phyloP scores from a whole-genome alignment of 2,329 filamentous ascomycete species.

The Drechslerella stenobrocha region DNA sequence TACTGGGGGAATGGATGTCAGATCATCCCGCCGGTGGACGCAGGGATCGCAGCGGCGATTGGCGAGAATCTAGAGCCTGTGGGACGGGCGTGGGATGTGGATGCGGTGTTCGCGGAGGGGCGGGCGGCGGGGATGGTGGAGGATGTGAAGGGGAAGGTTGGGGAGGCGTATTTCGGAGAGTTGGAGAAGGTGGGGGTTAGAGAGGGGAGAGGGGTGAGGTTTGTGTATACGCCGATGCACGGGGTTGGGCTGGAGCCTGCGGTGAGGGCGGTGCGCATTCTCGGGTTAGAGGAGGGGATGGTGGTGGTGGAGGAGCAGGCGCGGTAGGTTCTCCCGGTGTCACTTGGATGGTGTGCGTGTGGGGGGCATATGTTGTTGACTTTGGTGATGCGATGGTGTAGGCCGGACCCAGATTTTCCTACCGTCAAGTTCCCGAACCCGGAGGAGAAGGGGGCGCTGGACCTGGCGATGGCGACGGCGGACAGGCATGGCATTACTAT shows the following conservation, averaged over 20 bases:
- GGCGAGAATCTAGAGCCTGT: conserved; percentile 61
- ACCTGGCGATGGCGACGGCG: conserved; percentile 64
- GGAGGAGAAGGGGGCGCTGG: conserved; percentile 66
- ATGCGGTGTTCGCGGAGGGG: conserved; percentile 54
- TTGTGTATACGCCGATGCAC: conserved; percentile 64
- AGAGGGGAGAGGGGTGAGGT: conserved; percentile 51
- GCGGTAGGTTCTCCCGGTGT: conserved; percentile 1
- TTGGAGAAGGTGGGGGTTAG: conserved; percentile 18
- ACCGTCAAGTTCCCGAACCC: conserved; percentile 69
- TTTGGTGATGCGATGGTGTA: conserved; percentile 11
- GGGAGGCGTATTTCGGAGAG: conserved; percentile 57
- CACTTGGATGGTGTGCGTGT: conserved; percentile 56
- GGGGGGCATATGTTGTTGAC: background rate
- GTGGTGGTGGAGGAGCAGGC: conserved; percentile 57
- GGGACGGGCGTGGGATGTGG: conserved; percentile 56
- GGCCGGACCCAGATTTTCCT: conserved; percentile 67
- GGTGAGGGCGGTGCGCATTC: conserved; percentile 55
- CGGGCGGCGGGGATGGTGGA: conserved; percentile 54
- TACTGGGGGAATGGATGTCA: conserved; percentile 69
- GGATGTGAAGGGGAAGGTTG: conserved; percentile 56
- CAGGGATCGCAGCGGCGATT: conserved; percentile 64
- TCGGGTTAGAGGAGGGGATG: conserved; percentile 58
- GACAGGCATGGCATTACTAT: conserved; percentile 59
- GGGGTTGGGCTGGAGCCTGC: conserved; percentile 62
- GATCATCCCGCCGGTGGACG: conserved; percentile 67